Conservation (phyloP, 352 stramenopile genomes). For the Phytopythium sindhum region DNA sequence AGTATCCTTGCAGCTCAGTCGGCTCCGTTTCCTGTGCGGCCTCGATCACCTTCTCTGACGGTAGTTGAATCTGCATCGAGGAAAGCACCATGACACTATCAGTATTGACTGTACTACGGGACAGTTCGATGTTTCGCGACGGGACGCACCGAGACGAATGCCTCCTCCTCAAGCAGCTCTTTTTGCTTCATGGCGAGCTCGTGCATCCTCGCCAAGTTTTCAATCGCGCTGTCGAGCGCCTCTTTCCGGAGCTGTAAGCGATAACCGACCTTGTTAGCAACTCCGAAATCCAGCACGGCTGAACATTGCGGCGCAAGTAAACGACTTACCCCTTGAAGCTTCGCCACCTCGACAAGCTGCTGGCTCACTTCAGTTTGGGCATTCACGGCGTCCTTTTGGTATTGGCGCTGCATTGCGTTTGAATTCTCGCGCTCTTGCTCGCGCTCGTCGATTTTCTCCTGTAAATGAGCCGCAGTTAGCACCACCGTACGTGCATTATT, state of each 20-base stretch:
- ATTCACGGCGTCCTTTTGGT: constrained; percentile 51
- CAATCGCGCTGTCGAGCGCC: constrained; percentile 57
- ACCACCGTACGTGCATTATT: background rate
- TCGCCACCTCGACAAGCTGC: constrained; percentile 60
- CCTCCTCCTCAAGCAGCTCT: constrained; percentile 68
- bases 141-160: constrained; percentile 63
- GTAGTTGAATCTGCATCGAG: constrained; percentile 50
- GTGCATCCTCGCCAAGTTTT: constrained; percentile 66
- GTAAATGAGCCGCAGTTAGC: background rate
- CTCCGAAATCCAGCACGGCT: too few species aligned
- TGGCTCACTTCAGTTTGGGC: constrained; percentile 61
- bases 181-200: constrained; percentile 63
- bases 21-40: constrained; percentile 62
- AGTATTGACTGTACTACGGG: background rate
- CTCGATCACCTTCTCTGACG: constrained; percentile 77
- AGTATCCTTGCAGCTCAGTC: constrained; percentile 73
- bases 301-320: background rate
- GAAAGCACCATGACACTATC: background rate
- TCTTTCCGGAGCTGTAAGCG: constrained; percentile 59
- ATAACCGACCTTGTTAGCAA: background rate
- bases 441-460: constrained; percentile 54
- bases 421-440: constrained; percentile 51
- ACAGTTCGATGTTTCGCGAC: background rate
- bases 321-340: constrained; percentile 52
- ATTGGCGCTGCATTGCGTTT: constrained; percentile 54